These are phyloP conservation scores for Zasmidium angulare DNA, from an alignment of 2,329 filamentous ascomycete species.

Conservation along the genomic window DNA sequence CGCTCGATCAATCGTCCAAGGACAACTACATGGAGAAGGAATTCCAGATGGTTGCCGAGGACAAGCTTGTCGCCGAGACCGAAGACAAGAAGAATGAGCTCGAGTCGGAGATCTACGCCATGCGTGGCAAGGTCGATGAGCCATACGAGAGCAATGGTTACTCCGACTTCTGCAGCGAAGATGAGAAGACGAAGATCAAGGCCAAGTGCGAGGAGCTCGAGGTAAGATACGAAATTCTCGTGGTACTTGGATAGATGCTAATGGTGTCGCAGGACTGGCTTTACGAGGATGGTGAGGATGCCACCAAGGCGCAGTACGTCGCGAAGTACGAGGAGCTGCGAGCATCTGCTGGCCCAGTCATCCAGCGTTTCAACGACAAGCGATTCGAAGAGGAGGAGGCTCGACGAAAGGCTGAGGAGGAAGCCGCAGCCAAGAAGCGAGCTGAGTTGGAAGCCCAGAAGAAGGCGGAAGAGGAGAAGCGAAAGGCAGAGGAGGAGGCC, in stretches of 20 bases:
- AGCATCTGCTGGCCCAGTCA: slow-evolving; percentile 82
- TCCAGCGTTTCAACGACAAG: slow-evolving; percentile 95
- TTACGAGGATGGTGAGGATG: slow-evolving; percentile 94
- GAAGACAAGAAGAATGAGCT: slow-evolving; percentile 99
- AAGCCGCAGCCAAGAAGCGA: slow-evolving; percentile 60
- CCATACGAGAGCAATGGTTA: slow-evolving; percentile 58
- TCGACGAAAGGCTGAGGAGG: slow-evolving; percentile 65
- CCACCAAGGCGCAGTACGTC: slow-evolving; percentile 88
- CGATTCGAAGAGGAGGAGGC: slow-evolving; percentile 81
- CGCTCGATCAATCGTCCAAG: slow-evolving; percentile 70
- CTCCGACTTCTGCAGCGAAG: slow-evolving; percentile 81
- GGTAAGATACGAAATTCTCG: slow-evolving; percentile 58
- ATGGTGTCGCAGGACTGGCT: slow-evolving; percentile 76
- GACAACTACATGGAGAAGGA: slow-evolving; percentile 75
- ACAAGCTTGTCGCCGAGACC: slow-evolving; percentile 96
- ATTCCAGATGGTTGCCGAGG: slow-evolving; percentile 89
- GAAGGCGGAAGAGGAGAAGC: slow-evolving; percentile 69
- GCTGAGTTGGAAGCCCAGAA: slow-evolving; percentile 72
- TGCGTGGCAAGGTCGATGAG: slow-evolving; percentile 92
- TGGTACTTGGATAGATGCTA: slow-evolving; percentile 3
- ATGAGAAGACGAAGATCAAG: slow-evolving; percentile 85
- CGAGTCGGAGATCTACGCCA: slow-evolving; percentile 94
- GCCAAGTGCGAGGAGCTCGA: slow-evolving; percentile 80
- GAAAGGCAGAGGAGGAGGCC: slow-evolving; percentile 50
- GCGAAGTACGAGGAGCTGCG: slow-evolving; percentile 96